Conservation (phyloP, 306 rosid species). For the Hippophae rhamnoides region DNA sequence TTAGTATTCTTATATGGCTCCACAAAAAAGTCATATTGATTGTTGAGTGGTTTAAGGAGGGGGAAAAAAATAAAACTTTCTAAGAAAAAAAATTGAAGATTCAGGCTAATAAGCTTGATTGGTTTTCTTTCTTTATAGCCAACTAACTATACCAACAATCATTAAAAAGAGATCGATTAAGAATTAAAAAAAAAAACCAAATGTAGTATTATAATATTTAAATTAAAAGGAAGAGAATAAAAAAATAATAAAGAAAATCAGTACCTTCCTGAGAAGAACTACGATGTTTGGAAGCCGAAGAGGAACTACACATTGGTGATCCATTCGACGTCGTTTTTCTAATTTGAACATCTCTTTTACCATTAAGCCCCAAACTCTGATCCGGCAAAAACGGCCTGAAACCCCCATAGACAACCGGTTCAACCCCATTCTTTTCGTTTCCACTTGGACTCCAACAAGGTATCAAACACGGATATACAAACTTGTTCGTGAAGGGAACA, state of each 20-base stretch:
- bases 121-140: no score
- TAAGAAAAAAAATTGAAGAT: no score
- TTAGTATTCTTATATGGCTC: no score
- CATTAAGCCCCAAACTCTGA: constrained; percentile 1
- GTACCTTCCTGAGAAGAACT: constrained; percentile 57
- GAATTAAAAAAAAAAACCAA: no score
- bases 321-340: constrained; percentile 27
- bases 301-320: constrained; percentile 44
- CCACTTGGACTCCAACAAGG: constrained; percentile 24
- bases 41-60: no score
- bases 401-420: constrained; percentile 17
- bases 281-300: constrained; percentile 35
- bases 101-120: no score
- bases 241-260: neutral
- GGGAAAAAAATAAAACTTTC: no score
- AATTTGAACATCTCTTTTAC: constrained; percentile 8
- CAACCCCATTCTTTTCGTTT: constrained; percentile 4
- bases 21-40: no score
- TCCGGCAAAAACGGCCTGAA: constrained; percentile 22
- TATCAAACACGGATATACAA: constrained; percentile 24
- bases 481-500: constrained; percentile 25
- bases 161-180: no score
- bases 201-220: no score
- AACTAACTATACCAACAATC: no score
- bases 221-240: neutral